Evolutionary conservation across 1,284 basidiomycete species (phyloP).

Genomic region (Tilletia walkeri): DNA sequence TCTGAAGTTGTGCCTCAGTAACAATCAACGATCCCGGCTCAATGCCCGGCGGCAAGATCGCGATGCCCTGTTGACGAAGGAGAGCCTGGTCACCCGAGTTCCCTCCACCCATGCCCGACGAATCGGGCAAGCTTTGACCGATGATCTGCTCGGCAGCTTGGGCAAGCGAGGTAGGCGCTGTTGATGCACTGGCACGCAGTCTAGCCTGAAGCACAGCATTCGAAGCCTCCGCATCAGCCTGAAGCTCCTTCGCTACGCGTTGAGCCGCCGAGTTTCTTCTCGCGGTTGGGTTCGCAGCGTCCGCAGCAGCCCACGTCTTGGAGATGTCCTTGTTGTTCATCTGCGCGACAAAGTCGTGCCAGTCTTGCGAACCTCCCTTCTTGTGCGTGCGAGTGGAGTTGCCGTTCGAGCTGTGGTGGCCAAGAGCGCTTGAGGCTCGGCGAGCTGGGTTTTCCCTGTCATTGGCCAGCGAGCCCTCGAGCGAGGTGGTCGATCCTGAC

Average conservation of each 20-base stretch:
- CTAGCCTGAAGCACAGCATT: conserved; percentile 25
- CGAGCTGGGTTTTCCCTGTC: background rate
- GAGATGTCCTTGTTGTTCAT: conserved; percentile 44
- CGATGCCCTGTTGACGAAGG: background rate
- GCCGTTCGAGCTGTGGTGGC: conserved; percentile 26
- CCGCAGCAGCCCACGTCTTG: conserved; percentile 32
- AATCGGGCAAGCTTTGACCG: conserved; percentile 29
- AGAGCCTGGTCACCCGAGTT: background rate
- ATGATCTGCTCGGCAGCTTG: conserved; percentile 46
- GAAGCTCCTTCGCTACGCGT: conserved; percentile 11
- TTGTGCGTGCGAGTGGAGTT: conserved; percentile 13
- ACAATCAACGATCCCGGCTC: conserved; percentile 16
- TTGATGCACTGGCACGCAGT: background rate
- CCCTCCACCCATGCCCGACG: conserved; percentile 10
- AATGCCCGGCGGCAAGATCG: conserved; percentile 14
- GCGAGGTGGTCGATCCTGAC: conserved; percentile 1
- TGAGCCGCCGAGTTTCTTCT: background rate
- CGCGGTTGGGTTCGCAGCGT: conserved; percentile 31
- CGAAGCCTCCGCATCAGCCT: conserved; percentile 26
- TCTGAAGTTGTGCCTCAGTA: background rate
- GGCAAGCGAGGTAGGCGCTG: conserved; percentile 22
- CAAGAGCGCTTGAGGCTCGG: conserved; percentile 24
- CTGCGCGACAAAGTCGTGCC: conserved; percentile 43
- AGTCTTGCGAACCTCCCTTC: conserved; percentile 32
- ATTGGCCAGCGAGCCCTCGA: background rate